phyloP scores from a whole-genome alignment of 2,329 filamentous ascomycete species.

The Microdochium paspali region DNA sequence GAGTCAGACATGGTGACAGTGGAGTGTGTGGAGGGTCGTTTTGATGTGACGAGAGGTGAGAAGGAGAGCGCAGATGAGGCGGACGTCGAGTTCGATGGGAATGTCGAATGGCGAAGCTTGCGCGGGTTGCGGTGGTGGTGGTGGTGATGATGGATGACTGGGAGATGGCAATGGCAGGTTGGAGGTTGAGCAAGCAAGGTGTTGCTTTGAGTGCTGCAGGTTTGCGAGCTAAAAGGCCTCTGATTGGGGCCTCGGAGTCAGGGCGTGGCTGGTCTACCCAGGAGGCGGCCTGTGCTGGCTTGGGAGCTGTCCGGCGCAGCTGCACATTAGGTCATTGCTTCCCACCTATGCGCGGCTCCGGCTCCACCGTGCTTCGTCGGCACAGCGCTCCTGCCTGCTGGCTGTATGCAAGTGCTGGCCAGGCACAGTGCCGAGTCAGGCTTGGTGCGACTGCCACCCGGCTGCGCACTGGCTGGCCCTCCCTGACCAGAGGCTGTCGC shows the following conservation, averaged over 20 bases:
- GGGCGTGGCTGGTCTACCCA: background rate
- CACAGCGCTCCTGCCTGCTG: no score
- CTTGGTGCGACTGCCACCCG: no score
- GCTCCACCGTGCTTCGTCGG: no score
- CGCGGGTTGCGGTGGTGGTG: background rate
- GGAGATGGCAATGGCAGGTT: background rate
- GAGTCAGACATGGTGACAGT: constrained; percentile 13
- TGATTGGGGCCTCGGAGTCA: background rate
- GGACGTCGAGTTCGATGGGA: background rate
- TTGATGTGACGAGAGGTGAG: background rate
- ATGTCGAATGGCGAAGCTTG: background rate
- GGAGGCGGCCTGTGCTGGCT: background rate
- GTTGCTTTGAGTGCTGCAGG: background rate
- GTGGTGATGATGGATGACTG: constrained; percentile 1
- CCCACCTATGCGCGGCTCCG: no score
- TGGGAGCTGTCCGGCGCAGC: no score
- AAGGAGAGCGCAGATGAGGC: background rate
- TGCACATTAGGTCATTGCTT: no score
- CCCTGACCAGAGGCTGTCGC: no score
- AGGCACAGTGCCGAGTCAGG: no score
- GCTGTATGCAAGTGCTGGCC: no score
- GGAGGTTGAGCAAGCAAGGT: background rate
- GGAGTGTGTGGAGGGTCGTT: background rate
- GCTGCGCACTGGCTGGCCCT: no score
- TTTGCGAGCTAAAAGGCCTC: background rate